A percentile compares a stretch with the other conserved stretches of the same genome.
These are phyloP conservation scores for Dalbergia oliveri DNA, from an alignment of 306 rosid genomes.

Conservation along the genomic window DNA sequence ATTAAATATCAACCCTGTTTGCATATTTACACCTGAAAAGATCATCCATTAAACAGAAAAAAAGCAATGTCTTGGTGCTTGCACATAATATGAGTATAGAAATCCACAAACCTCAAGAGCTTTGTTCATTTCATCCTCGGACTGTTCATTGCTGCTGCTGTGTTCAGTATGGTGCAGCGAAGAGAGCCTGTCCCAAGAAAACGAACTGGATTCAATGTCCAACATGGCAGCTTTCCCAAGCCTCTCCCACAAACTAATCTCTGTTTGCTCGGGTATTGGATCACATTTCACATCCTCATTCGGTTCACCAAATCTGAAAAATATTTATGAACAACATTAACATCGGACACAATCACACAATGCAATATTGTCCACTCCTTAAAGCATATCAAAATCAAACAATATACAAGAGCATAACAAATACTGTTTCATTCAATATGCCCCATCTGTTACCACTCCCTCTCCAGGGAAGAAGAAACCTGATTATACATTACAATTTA, in stretches of 20 bases:
- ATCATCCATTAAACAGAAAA: not conserved
- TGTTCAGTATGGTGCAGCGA: constrained; percentile 91
- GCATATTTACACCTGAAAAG: constrained; percentile 25
- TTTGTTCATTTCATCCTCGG: constrained; percentile 89
- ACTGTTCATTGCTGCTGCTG: constrained; percentile 71
- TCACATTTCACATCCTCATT: constrained; percentile 49
- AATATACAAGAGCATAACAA: not conserved
- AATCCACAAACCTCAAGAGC: constrained; percentile 77
- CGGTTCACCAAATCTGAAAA: constrained; percentile 64
- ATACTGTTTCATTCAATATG: not conserved
- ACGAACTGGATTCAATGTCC: constrained; percentile 75
- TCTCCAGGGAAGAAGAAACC: not conserved
- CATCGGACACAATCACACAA: not conserved
- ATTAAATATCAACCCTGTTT: constrained; percentile 12
- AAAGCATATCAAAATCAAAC: not conserved
- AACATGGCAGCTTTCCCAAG: constrained; percentile 84
- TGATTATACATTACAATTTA: not conserved
- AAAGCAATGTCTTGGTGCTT: not conserved
- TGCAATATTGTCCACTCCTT: constrained; percentile 32
- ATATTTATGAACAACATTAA: constrained; percentile 29
- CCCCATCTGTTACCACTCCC: constrained; percentile 1
- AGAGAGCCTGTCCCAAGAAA: constrained; percentile 83
- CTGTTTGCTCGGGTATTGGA: constrained; percentile 62
- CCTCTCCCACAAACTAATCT: constrained; percentile 87
- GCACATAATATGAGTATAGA: constrained; percentile 23